Evolutionary conservation across 1,284 basidiomycete species (phyloP), one percentile per base, ranked within the genome.

Genomic region (Leccinum huronense): DNA sequence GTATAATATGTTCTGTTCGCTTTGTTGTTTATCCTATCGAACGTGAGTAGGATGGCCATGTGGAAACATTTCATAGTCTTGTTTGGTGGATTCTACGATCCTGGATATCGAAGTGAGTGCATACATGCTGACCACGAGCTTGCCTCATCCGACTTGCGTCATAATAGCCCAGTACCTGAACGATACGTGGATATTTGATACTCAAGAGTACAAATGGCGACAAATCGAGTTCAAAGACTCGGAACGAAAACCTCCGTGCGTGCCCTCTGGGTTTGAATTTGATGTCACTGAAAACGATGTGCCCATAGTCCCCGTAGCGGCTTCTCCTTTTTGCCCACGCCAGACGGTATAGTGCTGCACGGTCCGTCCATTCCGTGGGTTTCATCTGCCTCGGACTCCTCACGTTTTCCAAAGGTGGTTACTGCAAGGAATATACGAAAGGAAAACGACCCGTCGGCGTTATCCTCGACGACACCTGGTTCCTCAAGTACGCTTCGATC

Each of bases 381-480:
- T 33, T n/a, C n/a, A 9, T 60, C 5, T 30, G 4, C 23, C 3
- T 6, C 14, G 0, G 3, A 51, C 19, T n/a, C 23, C 10, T 58
- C 16, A 63, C 7, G 27, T 33, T 27, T 5, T 34, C 33, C 42
- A 34, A 59, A 91, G 89, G 90, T 10, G 95, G 95, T 0, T 98
- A 97, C 75, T 93, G 91, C 73, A 97, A 97, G 74, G 91, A 94
- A 74, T 97, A 97, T 70, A 79, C 82, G 51, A 96, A 96, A 73
- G 94, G 94, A 0, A 94, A 95, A 72, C 83, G 93, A 3, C 88
- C 93, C 0, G 82, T 95, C 45, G 95, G 95, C 2, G 82, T 95
- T 10, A 94, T 94, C 75, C 81, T 97, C 4, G 94, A 96, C 40
- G 95, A 98, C 72, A 93, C 92, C 0, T 97, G 95, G 94, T 81